Percentiles rank a stretch among this genome's conserved stretches.
Conservation (phyloP, 1,139 yeast species). For the Entelexis paramagnoliae region DNA sequence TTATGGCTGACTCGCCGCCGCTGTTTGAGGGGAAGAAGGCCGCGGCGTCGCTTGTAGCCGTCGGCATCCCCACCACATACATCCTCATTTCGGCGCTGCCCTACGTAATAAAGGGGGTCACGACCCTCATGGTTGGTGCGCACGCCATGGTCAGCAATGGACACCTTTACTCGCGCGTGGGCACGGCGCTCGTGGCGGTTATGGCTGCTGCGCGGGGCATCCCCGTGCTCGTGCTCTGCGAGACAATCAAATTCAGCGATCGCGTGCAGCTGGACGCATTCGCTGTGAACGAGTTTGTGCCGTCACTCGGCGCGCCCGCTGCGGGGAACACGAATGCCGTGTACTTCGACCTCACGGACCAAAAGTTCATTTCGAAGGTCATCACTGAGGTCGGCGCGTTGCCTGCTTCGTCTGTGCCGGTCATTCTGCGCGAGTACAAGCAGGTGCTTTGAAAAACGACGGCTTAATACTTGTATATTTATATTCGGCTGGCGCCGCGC, state of each 20-base stretch:
- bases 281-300: conserved; percentile 79
- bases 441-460: conserved; percentile 12
- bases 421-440: conserved; percentile 75
- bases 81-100: conserved; percentile 71
- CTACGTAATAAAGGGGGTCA: conserved; percentile 71
- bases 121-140: conserved; percentile 88
- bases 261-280: conserved; percentile 93
- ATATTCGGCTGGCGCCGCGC: not conserved
- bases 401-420: conserved; percentile 97
- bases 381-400: conserved; percentile 93
- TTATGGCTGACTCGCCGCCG: conserved; percentile 92
- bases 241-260: conserved; percentile 87
- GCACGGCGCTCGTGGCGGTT: conserved; percentile 90
- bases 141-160: conserved; percentile 97
- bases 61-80: conserved; percentile 58
- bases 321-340: conserved; percentile 49
- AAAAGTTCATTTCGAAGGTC: conserved; percentile 84
- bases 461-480: not conserved
- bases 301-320: conserved; percentile 34
- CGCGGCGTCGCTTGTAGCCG: conserved; percentile 49
- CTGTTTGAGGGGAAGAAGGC: conserved; percentile 82
- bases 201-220: conserved; percentile 78
- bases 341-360: conserved; percentile 90
- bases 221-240: conserved; percentile 93
- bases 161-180: conserved; percentile 82